Conservation (phyloP, 2,329 filamentous ascomycete genomes). For the Epichloe festucae region DNA sequence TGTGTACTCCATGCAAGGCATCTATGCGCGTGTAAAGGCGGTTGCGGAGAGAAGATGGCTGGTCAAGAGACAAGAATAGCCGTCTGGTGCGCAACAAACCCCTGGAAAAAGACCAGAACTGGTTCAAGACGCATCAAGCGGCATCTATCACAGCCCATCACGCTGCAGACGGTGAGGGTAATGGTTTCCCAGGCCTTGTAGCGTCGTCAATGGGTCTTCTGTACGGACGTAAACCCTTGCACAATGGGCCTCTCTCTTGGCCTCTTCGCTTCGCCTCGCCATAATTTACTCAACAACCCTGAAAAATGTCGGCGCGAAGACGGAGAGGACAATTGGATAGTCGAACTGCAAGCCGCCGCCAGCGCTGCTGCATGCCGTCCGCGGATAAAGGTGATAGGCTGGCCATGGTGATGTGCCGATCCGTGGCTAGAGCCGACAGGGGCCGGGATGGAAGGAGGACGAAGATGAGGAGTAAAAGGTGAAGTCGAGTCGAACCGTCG, state of each 20-base stretch:
- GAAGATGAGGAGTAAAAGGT: background rate
- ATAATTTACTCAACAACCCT: background rate
- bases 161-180: background rate
- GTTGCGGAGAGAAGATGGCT: background rate
- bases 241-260: background rate
- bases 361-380: slow-evolving; percentile 7
- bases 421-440: background rate
- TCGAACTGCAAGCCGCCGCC: slow-evolving; percentile 8
- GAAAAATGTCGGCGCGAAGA: slow-evolving; percentile 7
- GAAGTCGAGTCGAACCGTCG: background rate
- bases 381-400: slow-evolving; percentile 6
- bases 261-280: background rate
- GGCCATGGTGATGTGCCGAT: background rate
- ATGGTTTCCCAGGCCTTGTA: background rate
- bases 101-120: background rate
- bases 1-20: background rate
- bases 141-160: slow-evolving; percentile 3
- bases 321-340: slow-evolving; percentile 8
- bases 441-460: background rate
- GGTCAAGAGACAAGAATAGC: background rate
- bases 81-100: background rate
- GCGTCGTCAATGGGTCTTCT: slow-evolving; percentile 1
- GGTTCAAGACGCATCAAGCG: slow-evolving; percentile 1
- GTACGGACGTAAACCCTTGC: background rate
- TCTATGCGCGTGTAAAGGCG: background rate